Percentiles rank a stretch among this genome's conserved stretches.
phyloP scores from a whole-genome alignment of 306 rosid genomes.

The Pterocarpus macrocarpus region DNA sequence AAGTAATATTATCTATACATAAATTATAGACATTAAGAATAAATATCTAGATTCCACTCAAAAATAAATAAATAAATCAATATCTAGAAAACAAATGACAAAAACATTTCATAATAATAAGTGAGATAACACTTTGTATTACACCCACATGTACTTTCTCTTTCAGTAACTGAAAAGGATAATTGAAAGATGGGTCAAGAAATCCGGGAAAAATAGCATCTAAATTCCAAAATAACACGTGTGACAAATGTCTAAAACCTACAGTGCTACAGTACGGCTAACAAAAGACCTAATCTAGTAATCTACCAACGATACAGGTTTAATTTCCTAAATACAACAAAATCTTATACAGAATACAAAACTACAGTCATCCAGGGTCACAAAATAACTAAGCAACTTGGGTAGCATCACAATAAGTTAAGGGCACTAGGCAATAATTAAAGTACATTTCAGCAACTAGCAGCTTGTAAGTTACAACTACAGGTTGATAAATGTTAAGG shows the following conservation, averaged over 20 bases:
- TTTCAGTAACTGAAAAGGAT: neutral
- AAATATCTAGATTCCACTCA: too few species aligned
- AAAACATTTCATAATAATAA: too few species aligned
- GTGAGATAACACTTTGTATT: too few species aligned
- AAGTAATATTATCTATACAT: too few species aligned
- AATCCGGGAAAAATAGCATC: neutral
- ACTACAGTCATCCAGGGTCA: constrained; percentile 60
- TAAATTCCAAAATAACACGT: constrained; percentile 16
- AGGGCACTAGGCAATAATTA: constrained; percentile 26
- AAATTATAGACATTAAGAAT: too few species aligned
- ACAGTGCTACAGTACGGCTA: constrained; percentile 45
- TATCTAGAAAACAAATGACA: too few species aligned
- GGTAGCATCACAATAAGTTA: constrained; percentile 37
- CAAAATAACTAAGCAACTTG: constrained; percentile 39
- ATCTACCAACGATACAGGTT: constrained; percentile 45
- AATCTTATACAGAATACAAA: constrained; percentile 44
- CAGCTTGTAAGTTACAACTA: constrained; percentile 43
- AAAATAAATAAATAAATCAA: too few species aligned
- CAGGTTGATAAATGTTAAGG: constrained; percentile 30
- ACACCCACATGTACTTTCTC: too few species aligned
- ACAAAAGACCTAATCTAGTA: constrained; percentile 51
- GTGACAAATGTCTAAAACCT: neutral
- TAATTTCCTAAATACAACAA: constrained; percentile 50
- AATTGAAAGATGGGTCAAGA: neutral
- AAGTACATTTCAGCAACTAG: constrained; percentile 44